A percentile compares a stretch with the other conserved stretches of the same genome.
phyloP scores from a whole-genome alignment of 148 eudicot species.

The Rhododendron kiyosumense region DNA sequence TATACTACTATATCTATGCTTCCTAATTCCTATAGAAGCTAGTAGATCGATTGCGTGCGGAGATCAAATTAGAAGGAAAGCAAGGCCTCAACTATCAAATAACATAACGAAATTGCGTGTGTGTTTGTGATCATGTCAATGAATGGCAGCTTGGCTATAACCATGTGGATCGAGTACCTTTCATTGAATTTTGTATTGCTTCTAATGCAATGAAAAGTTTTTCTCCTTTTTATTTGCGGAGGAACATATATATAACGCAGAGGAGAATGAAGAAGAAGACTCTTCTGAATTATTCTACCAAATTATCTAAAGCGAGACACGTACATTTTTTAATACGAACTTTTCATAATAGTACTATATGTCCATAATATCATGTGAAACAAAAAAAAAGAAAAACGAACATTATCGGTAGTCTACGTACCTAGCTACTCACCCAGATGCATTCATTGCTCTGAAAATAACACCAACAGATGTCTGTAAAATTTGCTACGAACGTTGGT shows the following conservation, averaged over 20 bases:
- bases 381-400: no score
- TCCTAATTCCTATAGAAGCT: background rate
- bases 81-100: background rate
- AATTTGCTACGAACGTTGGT: background rate
- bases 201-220: background rate
- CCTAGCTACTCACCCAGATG: background rate
- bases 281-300: no score
- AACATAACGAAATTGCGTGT: background rate
- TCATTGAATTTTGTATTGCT: background rate
- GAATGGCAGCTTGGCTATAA: background rate
- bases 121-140: background rate
- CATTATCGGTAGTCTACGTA: no score
- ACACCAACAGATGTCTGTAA: background rate
- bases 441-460: background rate
- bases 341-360: no score
- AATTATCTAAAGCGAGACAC: no score
- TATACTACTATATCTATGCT: no score
- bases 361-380: no score
- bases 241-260: no score
- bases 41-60: background rate
- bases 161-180: background rate
- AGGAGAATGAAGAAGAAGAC: no score
- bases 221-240: no score
- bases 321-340: background rate
- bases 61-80: background rate